Evolutionary conservation across 306 rosid species (phyloP).

Genomic region (Ormosia semicastrata): DNA sequence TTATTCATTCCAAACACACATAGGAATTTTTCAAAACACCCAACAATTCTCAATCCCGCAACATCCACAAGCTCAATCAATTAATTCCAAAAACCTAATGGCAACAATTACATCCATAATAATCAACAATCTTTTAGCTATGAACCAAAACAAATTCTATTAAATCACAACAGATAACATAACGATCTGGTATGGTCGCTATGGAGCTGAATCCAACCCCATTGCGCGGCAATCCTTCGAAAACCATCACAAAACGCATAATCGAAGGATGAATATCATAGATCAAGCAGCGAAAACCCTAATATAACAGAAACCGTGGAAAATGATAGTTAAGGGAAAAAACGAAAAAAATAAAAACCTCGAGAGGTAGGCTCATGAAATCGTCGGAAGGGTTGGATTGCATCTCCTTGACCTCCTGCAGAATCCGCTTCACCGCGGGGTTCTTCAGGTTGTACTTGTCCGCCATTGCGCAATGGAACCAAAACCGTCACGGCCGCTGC

Average conservation of each 20-base stretch:
- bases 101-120: not conserved
- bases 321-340: not conserved
- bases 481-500: not conserved
- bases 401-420: slow-evolving; percentile 95
- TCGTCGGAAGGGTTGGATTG: slow-evolving; percentile 90
- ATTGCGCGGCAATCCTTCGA: not conserved
- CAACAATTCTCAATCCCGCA: not conserved
- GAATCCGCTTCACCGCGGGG: slow-evolving; percentile 95
- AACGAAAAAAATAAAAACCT: slow-evolving; percentile 42
- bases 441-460: slow-evolving; percentile 86
- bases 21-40: not conserved
- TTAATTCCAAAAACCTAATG: not conserved
- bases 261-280: not conserved
- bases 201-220: not conserved
- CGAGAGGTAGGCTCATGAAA: slow-evolving; percentile 95
- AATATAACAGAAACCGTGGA: not conserved
- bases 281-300: not conserved
- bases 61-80: slow-evolving; percentile 10
- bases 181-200: not conserved
- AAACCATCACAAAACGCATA: not conserved
- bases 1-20: too few species aligned
- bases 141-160: not conserved
- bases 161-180: not conserved
- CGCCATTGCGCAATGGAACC: slow-evolving; percentile 37
- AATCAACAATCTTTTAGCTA: not conserved